These are phyloP conservation scores for Alternaria arborescens DNA, from an alignment of 2,329 filamentous ascomycete genomes.

Conservation along the genomic window DNA sequence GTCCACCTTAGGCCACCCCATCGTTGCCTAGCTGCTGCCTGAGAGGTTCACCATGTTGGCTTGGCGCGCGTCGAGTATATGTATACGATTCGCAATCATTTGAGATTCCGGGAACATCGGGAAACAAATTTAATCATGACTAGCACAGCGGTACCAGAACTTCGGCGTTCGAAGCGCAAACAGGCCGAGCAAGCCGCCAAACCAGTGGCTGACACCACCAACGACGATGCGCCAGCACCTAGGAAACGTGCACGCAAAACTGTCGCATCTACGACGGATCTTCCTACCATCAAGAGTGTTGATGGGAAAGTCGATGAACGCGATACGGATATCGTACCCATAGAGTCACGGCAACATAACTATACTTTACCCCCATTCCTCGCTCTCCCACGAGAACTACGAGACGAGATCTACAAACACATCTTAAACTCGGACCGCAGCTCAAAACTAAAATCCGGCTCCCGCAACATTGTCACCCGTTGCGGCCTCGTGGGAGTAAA, in stretches of 20 bases:
- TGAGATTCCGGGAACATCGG: fast-evolving
- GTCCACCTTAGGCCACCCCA: not conserved
- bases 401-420: constrained; percentile 30
- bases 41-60: not conserved
- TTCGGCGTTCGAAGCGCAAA: constrained; percentile 12
- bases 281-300: not conserved
- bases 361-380: constrained; percentile 14
- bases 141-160: not conserved
- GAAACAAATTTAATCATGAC: not conserved
- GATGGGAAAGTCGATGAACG: not conserved
- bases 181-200: not conserved
- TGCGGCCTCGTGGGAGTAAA: constrained; percentile 22
- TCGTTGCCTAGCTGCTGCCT: constrained; percentile 17
- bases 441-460: constrained; percentile 8
- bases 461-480: constrained; percentile 16
- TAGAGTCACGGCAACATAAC: not conserved
- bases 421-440: constrained; percentile 10
- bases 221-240: not conserved
- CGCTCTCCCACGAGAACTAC: constrained; percentile 25
- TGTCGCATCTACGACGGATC: not conserved
- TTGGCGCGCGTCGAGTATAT: not conserved
- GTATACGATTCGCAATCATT: not conserved
- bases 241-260: constrained; percentile 7
- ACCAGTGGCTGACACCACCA: not conserved
- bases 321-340: not conserved